Evolutionary conservation across 495 filamentous ascomycete species (phyloP).

Genomic region (Annulohypoxylon bovei): DNA sequence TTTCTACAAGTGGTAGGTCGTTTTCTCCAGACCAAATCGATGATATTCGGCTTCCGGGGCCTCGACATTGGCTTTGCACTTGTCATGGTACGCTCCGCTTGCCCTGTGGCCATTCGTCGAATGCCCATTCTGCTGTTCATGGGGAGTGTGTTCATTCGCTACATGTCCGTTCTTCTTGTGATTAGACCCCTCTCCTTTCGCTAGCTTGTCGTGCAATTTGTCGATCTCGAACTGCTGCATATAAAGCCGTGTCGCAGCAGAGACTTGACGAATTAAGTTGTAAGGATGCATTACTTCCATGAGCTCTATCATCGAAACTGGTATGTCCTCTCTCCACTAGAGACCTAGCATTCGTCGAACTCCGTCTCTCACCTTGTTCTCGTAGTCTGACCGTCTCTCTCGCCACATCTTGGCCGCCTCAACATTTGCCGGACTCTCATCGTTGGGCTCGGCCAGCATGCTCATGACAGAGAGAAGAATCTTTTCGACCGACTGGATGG

Average conservation of each 20-base stretch:
- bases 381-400: constrained; percentile 84
- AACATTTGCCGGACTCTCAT: constrained; percentile 97
- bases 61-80: not conserved
- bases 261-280: not conserved
- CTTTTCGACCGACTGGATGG: constrained; percentile 98
- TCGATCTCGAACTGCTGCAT: not conserved
- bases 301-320: not conserved
- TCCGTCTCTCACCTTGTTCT: constrained; percentile 83
- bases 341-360: constrained; percentile 66
- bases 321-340: constrained; percentile 39
- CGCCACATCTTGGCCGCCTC: constrained; percentile 99
- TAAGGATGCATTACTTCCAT: not conserved
- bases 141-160: too few relatives aligned
- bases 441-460: constrained; percentile 98
- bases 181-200: not conserved
- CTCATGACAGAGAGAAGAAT: constrained; percentile 98
- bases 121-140: constrained; percentile 1
- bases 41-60: not conserved
- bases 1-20: not conserved
- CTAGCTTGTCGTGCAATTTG: not conserved
- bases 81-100: too few relatives aligned
- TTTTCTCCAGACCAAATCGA: not conserved
- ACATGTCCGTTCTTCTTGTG: too few relatives aligned
- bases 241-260: not conserved
- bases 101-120: not conserved